Conservation (phyloP, 2,329 filamentous ascomycete species). For the Fusarium illudens region DNA sequence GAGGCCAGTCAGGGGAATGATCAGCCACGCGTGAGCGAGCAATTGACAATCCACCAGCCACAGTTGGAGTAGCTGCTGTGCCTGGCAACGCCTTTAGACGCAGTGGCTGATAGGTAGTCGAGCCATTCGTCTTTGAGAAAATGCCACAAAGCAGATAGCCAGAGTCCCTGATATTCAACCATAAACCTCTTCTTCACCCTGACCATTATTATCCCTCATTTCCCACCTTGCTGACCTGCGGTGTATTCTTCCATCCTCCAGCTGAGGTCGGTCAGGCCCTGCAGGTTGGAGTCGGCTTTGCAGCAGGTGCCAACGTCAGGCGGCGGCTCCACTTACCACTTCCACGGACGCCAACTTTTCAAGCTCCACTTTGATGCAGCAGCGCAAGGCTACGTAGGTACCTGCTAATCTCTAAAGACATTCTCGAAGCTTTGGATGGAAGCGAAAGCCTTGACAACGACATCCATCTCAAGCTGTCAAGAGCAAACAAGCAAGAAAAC, state of each 20-base stretch:
- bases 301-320: slow-evolving; percentile 8
- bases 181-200: neutral
- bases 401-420: neutral
- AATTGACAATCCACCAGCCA: slow-evolving; percentile 14
- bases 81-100: neutral
- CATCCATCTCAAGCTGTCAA: slow-evolving; percentile 8
- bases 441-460: slow-evolving; percentile 16
- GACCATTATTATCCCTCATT: neutral
- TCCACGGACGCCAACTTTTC: slow-evolving; percentile 1
- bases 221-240: neutral
- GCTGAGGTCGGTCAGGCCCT: neutral
- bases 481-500: neutral
- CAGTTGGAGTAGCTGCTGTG: slow-evolving; percentile 18
- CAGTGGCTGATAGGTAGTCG: neutral
- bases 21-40: slow-evolving; percentile 5
- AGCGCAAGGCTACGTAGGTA: slow-evolving; percentile 5
- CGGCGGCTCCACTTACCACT: slow-evolving; percentile 12
- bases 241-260: neutral
- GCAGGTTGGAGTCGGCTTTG: slow-evolving; percentile 19
- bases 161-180: neutral
- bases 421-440: slow-evolving; percentile 8
- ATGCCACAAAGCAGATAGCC: neutral
- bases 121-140: neutral
- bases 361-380: slow-evolving; percentile 5
- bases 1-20: neutral